These are phyloP conservation scores for Xylariaceae sp. DNA, from an alignment of 2,329 filamentous ascomycete genomes.

Conservation along the genomic window DNA sequence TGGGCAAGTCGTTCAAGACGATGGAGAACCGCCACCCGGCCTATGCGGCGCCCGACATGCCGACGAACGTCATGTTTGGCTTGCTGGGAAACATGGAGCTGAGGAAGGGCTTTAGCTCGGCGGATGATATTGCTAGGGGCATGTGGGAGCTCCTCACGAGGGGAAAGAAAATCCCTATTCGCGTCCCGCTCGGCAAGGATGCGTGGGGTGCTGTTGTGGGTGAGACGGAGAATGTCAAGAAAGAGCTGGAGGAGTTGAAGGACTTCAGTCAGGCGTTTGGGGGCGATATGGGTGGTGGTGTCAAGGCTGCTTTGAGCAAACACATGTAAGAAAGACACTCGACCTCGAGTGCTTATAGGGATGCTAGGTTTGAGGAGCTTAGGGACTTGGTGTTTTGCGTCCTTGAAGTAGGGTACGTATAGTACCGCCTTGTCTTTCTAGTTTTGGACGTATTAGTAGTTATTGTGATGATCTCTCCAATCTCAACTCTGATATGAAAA, in stretches of 20 bases:
- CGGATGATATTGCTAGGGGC: slow-evolving; percentile 45
- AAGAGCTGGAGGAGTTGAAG: slow-evolving; percentile 36
- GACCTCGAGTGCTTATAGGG: no score
- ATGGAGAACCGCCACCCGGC: slow-evolving; percentile 46
- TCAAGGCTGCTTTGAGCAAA: background rate
- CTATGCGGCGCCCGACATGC: slow-evolving; percentile 40
- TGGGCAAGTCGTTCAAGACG: slow-evolving; percentile 31
- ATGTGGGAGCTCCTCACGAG: slow-evolving; percentile 45
- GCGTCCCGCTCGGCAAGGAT: slow-evolving; percentile 50
- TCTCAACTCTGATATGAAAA: no score
- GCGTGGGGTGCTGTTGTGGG: slow-evolving; percentile 43
- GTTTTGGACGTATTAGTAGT: no score
- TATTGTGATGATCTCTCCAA: no score
- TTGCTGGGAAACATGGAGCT: slow-evolving; percentile 38
- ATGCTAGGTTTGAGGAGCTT: no score
- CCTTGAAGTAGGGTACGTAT: no score
- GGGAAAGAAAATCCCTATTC: slow-evolving; percentile 46
- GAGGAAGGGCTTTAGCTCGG: slow-evolving; percentile 40
- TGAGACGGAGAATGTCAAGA: slow-evolving; percentile 41
- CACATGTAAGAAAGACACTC: background rate
- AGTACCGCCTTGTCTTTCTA: no score
- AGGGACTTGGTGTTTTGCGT: no score
- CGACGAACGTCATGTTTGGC: slow-evolving; percentile 36
- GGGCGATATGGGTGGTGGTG: background rate
- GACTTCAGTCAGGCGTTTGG: slow-evolving; percentile 38